Evolutionary conservation across 768 basidiomycete genomes (phyloP), one percentile per base, ranked within the genome.

Genomic region (Hydnomerulius pinastri): DNA sequence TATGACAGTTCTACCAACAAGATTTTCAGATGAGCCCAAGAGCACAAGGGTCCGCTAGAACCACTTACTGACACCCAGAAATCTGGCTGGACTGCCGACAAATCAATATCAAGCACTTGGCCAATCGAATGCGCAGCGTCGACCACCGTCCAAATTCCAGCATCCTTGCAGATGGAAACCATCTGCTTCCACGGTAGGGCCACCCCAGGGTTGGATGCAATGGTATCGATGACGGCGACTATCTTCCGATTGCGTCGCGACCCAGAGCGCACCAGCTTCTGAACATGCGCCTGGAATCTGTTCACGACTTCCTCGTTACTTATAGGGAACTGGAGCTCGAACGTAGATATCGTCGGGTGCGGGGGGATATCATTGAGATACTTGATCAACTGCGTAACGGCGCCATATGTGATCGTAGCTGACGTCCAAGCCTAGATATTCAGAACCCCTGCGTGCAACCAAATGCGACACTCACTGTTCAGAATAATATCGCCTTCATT

Each of bases 71-170:
- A 85, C 18, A 86, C 71, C 83, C 84, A 91, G 61, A 92, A 90
- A 67, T 93, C 91, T 9, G 87, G 87, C 43, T 75, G 70, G 0
- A 68, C 68, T 37, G 73, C 70, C 3, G 71, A 72, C 15, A 92
- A 64, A 59, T 90, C 76, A 49, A 90, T 74, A 46, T 79, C 67
- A 5, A 77, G 58, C 59, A 88, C 82, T 58, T 88, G 87, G 1
- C 90, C 90, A 35, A 92, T 78, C 4, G 82, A 79, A 60, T 92
- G 90, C 6, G 90, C 90, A 2, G 79, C 92, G 58, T 94, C 92
- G 11, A 94, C 67, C 15, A 93, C 56, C 27, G 78, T 85, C 66
- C 79, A 78, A 0, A 85, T 76, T 0, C 80, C 80, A 32, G 84
- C 80, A 53, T 84, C 76, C 44, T 75, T 73, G 62, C 85, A 86